Conservation (phyloP, 495 filamentous ascomycete species). For the Cudoniella acicularis region DNA sequence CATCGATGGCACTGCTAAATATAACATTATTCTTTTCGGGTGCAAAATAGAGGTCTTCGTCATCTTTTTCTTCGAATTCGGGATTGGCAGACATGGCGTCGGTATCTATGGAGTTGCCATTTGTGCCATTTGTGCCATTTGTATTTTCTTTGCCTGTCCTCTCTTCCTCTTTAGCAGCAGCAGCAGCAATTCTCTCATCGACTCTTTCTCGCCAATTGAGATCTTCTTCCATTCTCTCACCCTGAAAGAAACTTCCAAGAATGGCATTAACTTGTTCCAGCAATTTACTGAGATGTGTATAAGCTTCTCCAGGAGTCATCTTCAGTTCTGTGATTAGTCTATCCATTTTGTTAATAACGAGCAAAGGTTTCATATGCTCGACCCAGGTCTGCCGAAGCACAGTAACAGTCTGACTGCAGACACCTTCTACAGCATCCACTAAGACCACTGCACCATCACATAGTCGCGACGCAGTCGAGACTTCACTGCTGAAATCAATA, state of each 20-base stretch:
- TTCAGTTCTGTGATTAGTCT: conserved; percentile 87
- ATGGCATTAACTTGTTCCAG: conserved; percentile 97
- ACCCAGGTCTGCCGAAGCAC: conserved; percentile 94
- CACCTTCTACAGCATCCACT: conserved; percentile 97
- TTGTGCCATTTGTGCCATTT: conserved; percentile 41
- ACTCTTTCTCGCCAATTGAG: conserved; percentile 92
- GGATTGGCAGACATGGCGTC: conserved; percentile 43
- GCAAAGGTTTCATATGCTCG: conserved; percentile 88
- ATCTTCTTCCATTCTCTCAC: conserved; percentile 98
- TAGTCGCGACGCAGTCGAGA: conserved; percentile 89
- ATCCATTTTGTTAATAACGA: conserved; percentile 99
- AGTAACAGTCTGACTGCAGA: conserved; percentile 97
- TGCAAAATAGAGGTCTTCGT: conserved; percentile 97
- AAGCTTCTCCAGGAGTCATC: conserved; percentile 87
- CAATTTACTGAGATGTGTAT: conserved; percentile 82
- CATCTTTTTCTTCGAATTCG: conserved; percentile 86
- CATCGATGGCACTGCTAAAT: conserved; percentile 94
- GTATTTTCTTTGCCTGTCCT: conserved; percentile 40
- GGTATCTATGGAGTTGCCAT: conserved; percentile 32
- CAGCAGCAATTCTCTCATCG: conserved; percentile 72
- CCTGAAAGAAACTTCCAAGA: conserved; percentile 95
- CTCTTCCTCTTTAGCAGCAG: conserved; percentile 35
- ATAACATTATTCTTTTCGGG: conserved; percentile 99
- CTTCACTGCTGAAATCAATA: conserved; percentile 98
- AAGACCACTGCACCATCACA: conserved; percentile 94